Evolutionary conservation across 202 grass and related monocot species (phyloP), one percentile per base, ranked within the genome.

Genomic region (Zizania palustris): DNA sequence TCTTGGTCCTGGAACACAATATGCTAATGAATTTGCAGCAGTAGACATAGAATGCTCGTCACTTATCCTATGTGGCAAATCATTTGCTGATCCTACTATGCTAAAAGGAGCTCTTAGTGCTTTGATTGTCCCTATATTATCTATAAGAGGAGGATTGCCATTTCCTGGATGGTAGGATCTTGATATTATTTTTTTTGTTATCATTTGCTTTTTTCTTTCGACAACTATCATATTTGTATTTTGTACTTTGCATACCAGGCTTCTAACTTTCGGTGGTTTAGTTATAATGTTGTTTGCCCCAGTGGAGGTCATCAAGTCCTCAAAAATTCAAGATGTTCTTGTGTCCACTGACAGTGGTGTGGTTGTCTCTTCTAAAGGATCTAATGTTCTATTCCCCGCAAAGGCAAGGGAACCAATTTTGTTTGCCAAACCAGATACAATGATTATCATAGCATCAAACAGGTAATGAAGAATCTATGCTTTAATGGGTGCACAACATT

Each of bases 1-100:
- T n/a, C n/a, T n/a, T n/a, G n/a, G n/a, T n/a, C n/a, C n/a, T 76
- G 89, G 79, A 74, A 62, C 72, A 76, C 84, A 83, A 67, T 80
- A 79, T 53, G 69, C 65, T 76, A 70, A 82, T 85, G 95, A 89
- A 76, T 92, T 94, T 80, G 89, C 89, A 28, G 85, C 67, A 16
- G 95, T 83, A 53, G 95, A 98, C 54, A 78, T 90, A 77, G 89
- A 90, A 33, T 85, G 85, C 4, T 88, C 80, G 73, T 92, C 95
- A 60, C 83, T 94, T 51, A 79, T 98, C 44, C 77, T 98, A 45
- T 94, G 91, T 11, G 91, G 91, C 74, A 94, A 94, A 88, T 87
- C 95, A 57, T 94, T 86, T 64, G 65, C 80, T 69, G 85, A 92
- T 92, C 61, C 67, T 57, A 51, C 59, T 76, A 62, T 82, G 65